phyloP scores from a whole-genome alignment of 2,329 filamentous ascomycete genomes.

The Colletotrichum aenigma region DNA sequence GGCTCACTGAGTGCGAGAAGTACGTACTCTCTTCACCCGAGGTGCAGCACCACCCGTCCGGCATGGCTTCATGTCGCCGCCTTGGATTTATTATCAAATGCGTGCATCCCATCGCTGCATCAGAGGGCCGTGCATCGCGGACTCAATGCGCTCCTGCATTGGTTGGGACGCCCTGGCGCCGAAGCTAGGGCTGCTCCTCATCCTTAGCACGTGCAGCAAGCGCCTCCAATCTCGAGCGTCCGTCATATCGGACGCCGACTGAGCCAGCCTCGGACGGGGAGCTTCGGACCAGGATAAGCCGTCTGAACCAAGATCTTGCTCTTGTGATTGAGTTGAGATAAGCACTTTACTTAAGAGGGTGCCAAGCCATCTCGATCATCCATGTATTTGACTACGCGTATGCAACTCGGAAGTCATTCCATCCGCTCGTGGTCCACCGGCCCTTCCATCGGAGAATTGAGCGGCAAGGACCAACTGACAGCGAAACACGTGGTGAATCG shows the following conservation, averaged over 20 bases:
- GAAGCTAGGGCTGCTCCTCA: constrained; percentile 4
- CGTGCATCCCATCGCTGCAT: constrained; percentile 7
- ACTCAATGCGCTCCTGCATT: background rate
- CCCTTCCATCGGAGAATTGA: background rate
- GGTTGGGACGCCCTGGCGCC: background rate
- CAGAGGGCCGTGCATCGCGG: constrained; percentile 1
- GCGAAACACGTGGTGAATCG: background rate
- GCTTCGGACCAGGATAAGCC: background rate
- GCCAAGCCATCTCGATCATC: background rate
- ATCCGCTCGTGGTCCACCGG: background rate
- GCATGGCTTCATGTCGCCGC: background rate
- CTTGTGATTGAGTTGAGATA: background rate
- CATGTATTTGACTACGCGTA: background rate
- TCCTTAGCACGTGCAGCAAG: background rate
- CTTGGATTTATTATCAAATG: background rate
- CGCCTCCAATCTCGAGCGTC: background rate
- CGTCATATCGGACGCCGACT: background rate
- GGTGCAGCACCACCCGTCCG: background rate
- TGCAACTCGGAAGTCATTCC: background rate
- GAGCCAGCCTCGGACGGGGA: background rate
- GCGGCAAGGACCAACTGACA: background rate
- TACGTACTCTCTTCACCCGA: background rate
- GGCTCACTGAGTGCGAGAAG: background rate
- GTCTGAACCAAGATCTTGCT: background rate
- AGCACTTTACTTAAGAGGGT: background rate